A percentile compares a stretch with the other conserved stretches of the same genome.
Evolutionary conservation across 345 rosid genomes (phyloP).

Genomic region (Heritiera littoralis): DNA sequence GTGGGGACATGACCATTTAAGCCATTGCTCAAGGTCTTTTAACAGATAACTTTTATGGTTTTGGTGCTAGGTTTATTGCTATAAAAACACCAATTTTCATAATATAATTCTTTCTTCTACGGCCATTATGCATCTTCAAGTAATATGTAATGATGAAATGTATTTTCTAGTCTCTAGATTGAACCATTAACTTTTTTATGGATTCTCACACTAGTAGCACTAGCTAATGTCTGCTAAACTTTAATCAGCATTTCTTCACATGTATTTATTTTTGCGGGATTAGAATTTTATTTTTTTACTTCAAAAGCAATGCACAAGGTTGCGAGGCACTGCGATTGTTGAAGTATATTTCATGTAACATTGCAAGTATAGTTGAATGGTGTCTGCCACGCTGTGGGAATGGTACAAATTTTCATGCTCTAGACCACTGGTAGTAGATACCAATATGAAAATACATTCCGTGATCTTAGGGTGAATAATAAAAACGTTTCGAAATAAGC

Average conservation of each 20-base stretch:
- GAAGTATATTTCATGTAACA: neutral
- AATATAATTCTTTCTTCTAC: neutral
- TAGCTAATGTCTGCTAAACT: neutral
- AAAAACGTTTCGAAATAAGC: neutral
- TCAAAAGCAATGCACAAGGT: neutral
- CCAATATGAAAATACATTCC: neutral
- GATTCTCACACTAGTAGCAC: neutral
- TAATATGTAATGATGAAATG: neutral
- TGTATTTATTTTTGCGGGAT: neutral
- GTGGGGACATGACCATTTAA: too few relatives aligned
- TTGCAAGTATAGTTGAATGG: neutral
- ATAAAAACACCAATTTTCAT: neutral
- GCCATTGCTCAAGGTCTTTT: neutral
- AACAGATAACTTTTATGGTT: constrained; percentile 2
- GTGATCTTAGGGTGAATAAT: neutral
- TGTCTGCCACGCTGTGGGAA: neutral
- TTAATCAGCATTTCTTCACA: neutral
- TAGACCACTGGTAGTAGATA: neutral
- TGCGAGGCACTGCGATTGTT: neutral
- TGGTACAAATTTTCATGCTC: neutral
- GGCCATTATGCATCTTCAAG: neutral
- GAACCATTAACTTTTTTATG: neutral
- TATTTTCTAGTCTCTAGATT: neutral
- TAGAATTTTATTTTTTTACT: neutral
- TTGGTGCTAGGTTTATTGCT: neutral